Conservation (phyloP, 2,329 filamentous ascomycete genomes). For the Ustilaginoidea virens region DNA sequence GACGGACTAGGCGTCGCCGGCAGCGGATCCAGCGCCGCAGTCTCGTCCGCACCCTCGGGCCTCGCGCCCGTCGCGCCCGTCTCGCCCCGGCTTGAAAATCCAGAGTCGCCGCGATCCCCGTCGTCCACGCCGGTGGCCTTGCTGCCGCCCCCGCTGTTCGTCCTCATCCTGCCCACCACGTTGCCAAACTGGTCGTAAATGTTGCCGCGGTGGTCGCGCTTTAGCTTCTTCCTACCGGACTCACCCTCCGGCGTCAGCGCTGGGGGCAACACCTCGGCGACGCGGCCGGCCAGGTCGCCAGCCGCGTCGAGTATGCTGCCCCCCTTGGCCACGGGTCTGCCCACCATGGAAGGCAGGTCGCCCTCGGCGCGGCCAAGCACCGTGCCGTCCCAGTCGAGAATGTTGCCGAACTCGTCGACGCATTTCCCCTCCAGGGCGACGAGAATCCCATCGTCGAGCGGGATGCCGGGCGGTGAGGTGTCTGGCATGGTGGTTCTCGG, state of each 20-base stretch:
- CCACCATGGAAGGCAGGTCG: conserved; percentile 39
- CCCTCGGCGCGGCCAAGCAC: conserved; percentile 37
- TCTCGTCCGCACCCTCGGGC: no score
- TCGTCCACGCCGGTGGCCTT: no score
- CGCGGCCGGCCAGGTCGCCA: conserved; percentile 65
- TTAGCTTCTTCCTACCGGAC: conserved; percentile 32
- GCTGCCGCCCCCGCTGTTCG: no score
- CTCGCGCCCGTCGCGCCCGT: no score
- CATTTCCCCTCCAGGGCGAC: conserved; percentile 28
- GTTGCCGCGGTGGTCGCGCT: conserved; percentile 40
- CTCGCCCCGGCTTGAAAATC: no score
- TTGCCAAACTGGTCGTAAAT: conserved; percentile 42
- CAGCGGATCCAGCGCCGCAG: no score
- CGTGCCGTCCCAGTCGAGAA: conserved; percentile 31
- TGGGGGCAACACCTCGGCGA: conserved; percentile 40
- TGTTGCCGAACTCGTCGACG: conserved; percentile 39
- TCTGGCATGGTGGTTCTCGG: conserved; percentile 24
- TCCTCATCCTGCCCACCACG: conserved; percentile 45
- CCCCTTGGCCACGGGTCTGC: conserved; percentile 26
- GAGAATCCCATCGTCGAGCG: conserved; percentile 14
- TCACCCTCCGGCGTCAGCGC: not conserved
- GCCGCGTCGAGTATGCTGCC: conserved; percentile 55
- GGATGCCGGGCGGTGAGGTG: conserved; percentile 19
- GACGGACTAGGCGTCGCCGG: conserved; percentile 24
- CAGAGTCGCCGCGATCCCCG: no score